phyloP scores from a whole-genome alignment of 202 grass and related monocot species.

The Setaria viridis region DNA sequence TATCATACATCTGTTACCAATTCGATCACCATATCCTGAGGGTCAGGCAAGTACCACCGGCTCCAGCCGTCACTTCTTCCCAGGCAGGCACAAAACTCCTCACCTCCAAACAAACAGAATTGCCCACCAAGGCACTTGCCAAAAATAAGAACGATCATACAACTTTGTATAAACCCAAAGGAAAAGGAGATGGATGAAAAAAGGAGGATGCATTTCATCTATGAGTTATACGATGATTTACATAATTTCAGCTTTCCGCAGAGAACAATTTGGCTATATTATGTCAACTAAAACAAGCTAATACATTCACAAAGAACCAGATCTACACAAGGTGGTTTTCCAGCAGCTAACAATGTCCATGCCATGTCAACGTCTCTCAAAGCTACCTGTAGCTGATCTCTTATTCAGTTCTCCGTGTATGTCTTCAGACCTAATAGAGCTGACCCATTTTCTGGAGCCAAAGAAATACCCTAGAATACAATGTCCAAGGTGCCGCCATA shows the following conservation, averaged over 20 bases:
- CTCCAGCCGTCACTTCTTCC: no score
- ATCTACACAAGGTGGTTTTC: constrained; percentile 45
- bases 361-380: constrained; percentile 53
- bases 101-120: neutral
- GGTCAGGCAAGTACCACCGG: no score
- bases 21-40: no score
- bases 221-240: constrained; percentile 57
- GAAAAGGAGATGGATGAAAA: neutral
- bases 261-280: constrained; percentile 49
- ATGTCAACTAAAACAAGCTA: constrained; percentile 48
- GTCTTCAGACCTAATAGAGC: constrained; percentile 55
- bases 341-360: constrained; percentile 47
- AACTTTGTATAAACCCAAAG: neutral
- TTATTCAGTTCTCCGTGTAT: constrained; percentile 55
- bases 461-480: constrained; percentile 49
- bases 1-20: no score
- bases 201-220: constrained; percentile 45
- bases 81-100: no score
- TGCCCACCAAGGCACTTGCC: neutral
- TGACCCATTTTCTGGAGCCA: constrained; percentile 51
- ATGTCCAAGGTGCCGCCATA: constrained; percentile 37
- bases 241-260: constrained; percentile 51
- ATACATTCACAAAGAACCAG: constrained; percentile 48
- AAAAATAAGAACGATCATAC: neutral
- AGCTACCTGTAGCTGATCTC: constrained; percentile 50